phyloP scores from a whole-genome alignment of 139 green algal species.

The Chlorella sp. region DNA sequence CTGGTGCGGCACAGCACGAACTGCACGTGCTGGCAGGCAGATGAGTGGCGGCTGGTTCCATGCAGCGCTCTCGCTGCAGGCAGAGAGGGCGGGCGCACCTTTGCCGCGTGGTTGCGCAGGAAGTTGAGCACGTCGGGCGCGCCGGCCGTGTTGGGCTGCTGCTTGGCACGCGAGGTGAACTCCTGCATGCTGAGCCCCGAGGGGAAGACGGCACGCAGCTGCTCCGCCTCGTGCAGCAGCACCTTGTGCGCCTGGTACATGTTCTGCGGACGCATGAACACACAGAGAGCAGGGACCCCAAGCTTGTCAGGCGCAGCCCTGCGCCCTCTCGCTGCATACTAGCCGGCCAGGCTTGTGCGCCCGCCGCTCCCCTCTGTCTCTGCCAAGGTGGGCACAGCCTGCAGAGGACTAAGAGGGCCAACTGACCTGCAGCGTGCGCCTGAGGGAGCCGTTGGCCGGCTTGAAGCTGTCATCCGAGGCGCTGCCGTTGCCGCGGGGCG shows the following conservation, averaged over 20 bases:
- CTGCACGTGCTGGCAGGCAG: not conserved
- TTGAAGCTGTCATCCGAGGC: not conserved
- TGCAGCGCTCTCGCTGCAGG: not conserved
- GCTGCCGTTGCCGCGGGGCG: too few species aligned
- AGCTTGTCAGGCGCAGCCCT: not conserved
- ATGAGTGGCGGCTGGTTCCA: not conserved
- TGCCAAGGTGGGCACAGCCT: too few species aligned
- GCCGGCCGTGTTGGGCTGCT: conserved; percentile 12
- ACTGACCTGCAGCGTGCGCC: not conserved
- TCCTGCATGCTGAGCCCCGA: conserved; percentile 2
- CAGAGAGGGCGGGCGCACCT: too few species aligned
- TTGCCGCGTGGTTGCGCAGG: conserved; percentile 18
- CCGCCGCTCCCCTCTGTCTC: too few species aligned
- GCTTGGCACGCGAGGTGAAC: not conserved
- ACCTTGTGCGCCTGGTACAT: conserved; percentile 21
- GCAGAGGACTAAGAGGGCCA: too few species aligned
- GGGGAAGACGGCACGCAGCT: conserved; percentile 14
- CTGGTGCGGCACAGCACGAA: not conserved
- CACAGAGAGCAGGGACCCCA: not conserved
- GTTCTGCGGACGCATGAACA: not conserved
- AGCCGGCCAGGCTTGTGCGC: too few species aligned
- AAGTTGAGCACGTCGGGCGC: conserved; percentile 24
- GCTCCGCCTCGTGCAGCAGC: conserved; percentile 9
- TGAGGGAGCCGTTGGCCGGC: not conserved
- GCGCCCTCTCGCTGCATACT: too few species aligned